phyloP scores from a whole-genome alignment of 352 stramenopile genomes.

The Pythium oligandrum region DNA sequence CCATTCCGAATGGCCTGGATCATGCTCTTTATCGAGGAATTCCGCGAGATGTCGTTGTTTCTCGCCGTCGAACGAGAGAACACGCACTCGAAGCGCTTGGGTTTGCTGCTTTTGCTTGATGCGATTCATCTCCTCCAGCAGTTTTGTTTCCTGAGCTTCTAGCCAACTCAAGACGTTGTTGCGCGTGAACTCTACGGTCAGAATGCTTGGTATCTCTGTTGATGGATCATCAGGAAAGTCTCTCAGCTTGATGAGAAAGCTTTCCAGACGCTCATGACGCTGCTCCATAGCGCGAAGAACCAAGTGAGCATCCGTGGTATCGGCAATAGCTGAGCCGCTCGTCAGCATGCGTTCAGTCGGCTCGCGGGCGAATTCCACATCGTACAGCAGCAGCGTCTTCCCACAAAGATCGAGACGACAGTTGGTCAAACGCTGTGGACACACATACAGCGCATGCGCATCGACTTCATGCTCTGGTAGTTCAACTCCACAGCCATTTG shows the following conservation, averaged over 20 bases:
- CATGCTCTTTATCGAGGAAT: conserved; percentile 25
- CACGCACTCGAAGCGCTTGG: conserved; percentile 20
- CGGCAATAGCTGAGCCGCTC: not conserved
- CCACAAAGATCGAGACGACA: conserved; percentile 66
- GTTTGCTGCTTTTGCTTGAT: conserved; percentile 10
- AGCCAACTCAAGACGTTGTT: conserved; percentile 6
- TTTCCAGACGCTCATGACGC: conserved; percentile 3
- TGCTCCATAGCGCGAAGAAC: conserved; percentile 11
- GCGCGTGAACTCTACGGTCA: no score
- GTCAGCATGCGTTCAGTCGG: not conserved
- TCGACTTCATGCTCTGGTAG: conserved; percentile 35
- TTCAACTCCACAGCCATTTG: conserved; percentile 18
- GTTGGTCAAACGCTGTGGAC: conserved; percentile 21
- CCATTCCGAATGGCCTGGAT: conserved; percentile 35
- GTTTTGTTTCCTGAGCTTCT: not conserved
- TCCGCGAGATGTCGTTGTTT: conserved; percentile 42
- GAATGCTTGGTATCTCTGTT: no score
- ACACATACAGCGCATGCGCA: conserved; percentile 41
- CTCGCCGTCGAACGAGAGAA: conserved; percentile 33
- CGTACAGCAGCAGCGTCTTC: conserved; percentile 50
- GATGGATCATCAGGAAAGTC: no score
- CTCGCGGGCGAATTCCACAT: conserved; percentile 4
- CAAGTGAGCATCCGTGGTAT: no score
- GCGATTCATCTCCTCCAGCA: conserved; percentile 6
- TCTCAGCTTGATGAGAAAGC: conserved; percentile 10